A percentile compares a stretch with the other conserved stretches of the same genome.
phyloP scores from a whole-genome alignment of 2,329 filamentous ascomycete genomes.

The Aureobasidium sp. region DNA sequence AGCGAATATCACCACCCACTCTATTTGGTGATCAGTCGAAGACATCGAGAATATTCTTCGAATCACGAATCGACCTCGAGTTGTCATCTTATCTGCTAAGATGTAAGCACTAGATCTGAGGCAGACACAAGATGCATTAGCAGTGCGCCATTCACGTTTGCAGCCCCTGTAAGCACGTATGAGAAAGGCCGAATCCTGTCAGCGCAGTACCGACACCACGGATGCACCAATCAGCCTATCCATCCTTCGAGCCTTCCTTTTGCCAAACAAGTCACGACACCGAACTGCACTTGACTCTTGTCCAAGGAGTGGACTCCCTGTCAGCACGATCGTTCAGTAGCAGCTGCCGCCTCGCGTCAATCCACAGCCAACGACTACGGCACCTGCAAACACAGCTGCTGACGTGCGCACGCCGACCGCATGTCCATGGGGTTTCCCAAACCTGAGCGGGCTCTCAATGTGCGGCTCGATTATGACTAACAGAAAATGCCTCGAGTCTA shows the following conservation, averaged over 20 bases:
- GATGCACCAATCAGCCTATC: background rate
- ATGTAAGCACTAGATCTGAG: background rate
- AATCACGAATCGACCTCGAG: conserved; percentile 57
- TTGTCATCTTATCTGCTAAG: background rate
- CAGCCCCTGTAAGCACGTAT: background rate
- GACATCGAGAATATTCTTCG: conserved; percentile 57
- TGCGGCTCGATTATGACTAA: no score
- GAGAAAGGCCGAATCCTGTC: background rate
- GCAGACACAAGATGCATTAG: background rate
- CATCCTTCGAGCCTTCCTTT: background rate
- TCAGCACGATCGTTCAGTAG: no score
- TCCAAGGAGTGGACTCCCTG: no score
- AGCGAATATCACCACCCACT: conserved; percentile 73
- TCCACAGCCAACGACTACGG: no score
- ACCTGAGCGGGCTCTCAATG: no score
- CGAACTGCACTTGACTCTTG: background rate
- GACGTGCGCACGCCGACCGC: no score
- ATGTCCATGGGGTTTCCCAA: no score
- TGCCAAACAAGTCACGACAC: background rate
- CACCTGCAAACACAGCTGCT: no score
- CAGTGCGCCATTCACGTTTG: background rate
- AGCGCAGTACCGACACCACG: background rate
- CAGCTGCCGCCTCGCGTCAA: no score
- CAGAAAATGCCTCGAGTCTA: no score
- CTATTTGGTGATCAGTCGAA: conserved; percentile 64